Evolutionary conservation across 2,329 filamentous ascomycete genomes (phyloP), one percentile per base, ranked within the genome.

Genomic region (Fusarium austroafricanum): DNA sequence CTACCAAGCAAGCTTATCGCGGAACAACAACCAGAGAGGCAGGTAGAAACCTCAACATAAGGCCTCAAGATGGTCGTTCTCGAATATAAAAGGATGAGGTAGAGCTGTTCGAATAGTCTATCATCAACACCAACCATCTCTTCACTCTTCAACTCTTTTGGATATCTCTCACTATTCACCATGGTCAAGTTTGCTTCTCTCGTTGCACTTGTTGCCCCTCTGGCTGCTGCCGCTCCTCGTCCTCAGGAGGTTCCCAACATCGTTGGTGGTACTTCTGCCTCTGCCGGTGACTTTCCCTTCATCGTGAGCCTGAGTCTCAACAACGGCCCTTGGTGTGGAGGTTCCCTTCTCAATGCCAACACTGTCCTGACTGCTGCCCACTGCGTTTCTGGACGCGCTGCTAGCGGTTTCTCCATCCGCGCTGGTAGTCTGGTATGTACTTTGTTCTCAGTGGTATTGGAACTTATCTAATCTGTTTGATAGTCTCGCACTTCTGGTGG

Each of bases 281-380:
- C n/a, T 4, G 20, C 63, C 21, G 75, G 72, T 23, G 76, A 77
- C 17, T 77, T 77, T 45, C 76, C 76, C 29, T 77, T 70, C 73
- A 76, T 77, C 20, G 76, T 77, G 50, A 68, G 61, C 57, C 61
- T 77, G 42, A 55, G 62, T 37, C 20, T 37, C 40, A 33, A 40
- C 21, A 26, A 33, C 33, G 52, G 59, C 17, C 68, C 75, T 42
- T 74, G 73, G 66, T 77, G 76, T 35, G 76, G 76, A 18, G 76
- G 76, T 20, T 52, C 68, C 15, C 62, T 77, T 20, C 23, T 77
- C 42, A 75, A 76, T 61, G 70, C 75, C 64, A 69, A 72, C 61
- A 77, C 75, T 18, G 76, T 77, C 55, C 6, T 77, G 51, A 77
- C 76, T 8, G 76, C 76, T 12, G 75, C 68, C n/a, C 76, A 77